Evolutionary conservation across 768 basidiomycete genomes (phyloP), one percentile per base, ranked within the genome.

Genomic region (Boletus pseudo-olivaceus): DNA sequence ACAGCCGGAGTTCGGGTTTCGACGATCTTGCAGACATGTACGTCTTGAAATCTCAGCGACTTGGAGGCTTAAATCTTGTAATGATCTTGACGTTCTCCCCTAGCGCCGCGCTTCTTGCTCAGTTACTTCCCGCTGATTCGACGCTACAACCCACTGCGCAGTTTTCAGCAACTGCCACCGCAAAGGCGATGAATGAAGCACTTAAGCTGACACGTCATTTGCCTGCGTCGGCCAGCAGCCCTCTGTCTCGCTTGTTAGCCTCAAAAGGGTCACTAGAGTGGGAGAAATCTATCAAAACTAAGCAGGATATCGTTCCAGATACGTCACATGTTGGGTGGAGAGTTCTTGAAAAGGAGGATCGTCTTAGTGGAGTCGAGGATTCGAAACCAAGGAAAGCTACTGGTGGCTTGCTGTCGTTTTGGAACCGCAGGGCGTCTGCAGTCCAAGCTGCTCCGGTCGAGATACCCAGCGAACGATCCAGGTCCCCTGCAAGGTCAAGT

Each of bases 191-290:
- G 72, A 75, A 78, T 2, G 81, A 83, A 7, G 77, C 85, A 10
- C 70, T 91, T 19, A 82, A 82, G 43, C 68, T 87, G 47, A 88
- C 88, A 0, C 80, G 84, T 55, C 80, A 87, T 60, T 66, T 77
- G 43, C 68, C 80, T 5, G 64, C 81, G 23, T 76, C 82, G 4
- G 77, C 76, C 17, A 67, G 62, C 27, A 88, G 90, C 58, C 90
- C 90, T 2, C 76, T 93, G 66, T 77, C 85, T n/a, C 75, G 82
- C 53, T 84, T 87, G 58, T 63, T 88, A 39, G 76, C 82, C 6
- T 82, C 85, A 1, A 89, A 86, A 68, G 88, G 88, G 1, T 85
- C 86, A 5, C 79, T 81, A 19, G 82, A 87, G 20, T 92, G 90
- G 90, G 87, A 90, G 65, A 76, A 76, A 7, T 78, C 84, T 17